Conservation (phyloP, 2,329 filamentous ascomycete genomes). For the Fusarium pininemorale region DNA sequence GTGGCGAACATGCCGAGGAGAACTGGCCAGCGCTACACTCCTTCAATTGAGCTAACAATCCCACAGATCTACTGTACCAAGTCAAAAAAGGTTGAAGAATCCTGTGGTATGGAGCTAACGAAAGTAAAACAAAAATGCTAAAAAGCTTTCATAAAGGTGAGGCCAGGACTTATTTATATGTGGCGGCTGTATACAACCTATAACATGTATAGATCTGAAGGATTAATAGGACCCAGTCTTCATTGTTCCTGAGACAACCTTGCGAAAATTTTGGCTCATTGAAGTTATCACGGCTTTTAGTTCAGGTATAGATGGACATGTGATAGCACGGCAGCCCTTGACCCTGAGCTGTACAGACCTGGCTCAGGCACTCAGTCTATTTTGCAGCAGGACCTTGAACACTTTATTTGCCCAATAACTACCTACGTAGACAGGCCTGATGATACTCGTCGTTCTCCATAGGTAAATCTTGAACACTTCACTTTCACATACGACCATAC, state of each 20-base stretch:
- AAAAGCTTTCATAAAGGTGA: not conserved
- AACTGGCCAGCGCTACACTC: not conserved
- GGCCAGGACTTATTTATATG: not conserved
- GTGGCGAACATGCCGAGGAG: not conserved
- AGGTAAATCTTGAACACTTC: not conserved
- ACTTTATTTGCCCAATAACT: not conserved
- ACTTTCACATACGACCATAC: not conserved
- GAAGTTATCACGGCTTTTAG: not conserved
- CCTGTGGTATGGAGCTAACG: not conserved
- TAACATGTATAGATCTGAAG: not conserved
- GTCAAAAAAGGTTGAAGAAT: not conserved
- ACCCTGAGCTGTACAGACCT: not conserved
- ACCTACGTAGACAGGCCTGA: not conserved
- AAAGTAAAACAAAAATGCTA: not conserved
- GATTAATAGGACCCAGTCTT: not conserved
- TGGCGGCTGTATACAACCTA: not conserved
- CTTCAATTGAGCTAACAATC: not conserved
- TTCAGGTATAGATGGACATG: not conserved
- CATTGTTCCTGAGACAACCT: not conserved
- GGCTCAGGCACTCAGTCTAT: too few species aligned
- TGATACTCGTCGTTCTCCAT: not conserved
- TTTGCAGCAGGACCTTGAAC: not conserved
- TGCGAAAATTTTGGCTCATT: not conserved
- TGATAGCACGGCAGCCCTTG: not conserved
- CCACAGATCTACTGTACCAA: not conserved